phyloP scores from a whole-genome alignment of 2,329 filamentous ascomycete genomes.

The Cytospora schulzeri region DNA sequence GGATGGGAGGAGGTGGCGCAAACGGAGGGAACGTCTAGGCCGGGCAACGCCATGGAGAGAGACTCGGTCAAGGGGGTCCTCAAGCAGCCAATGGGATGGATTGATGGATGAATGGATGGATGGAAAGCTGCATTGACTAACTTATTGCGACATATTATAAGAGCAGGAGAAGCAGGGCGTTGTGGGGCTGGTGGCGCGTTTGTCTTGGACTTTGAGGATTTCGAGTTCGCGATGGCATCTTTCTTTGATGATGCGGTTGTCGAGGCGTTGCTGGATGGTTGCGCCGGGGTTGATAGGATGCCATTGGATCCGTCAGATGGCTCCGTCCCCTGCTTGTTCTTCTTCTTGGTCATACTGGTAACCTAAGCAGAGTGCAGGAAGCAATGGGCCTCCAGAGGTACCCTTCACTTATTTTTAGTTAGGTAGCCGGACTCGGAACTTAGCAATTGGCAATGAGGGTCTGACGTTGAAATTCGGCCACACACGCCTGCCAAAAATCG shows the following conservation, averaged over 20 bases:
- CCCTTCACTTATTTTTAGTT: no score
- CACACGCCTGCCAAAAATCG: slow-evolving; percentile 4
- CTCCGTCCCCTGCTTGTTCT: slow-evolving; percentile 42
- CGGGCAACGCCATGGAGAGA: background rate
- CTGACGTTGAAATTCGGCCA: slow-evolving; percentile 1
- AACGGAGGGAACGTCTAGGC: background rate
- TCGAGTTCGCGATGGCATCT: slow-evolving; percentile 11
- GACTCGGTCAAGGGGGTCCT: background rate
- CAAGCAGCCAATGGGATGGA: background rate
- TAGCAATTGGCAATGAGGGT: background rate
- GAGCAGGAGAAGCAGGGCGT: slow-evolving; percentile 48
- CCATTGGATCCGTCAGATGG: slow-evolving; percentile 35
- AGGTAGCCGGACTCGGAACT: background rate
- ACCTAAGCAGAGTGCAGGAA: background rate
- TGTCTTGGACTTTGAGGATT: slow-evolving; percentile 30
- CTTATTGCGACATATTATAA: slow-evolving; percentile 70
- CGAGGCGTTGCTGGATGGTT: background rate
- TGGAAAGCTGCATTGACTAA: slow-evolving; percentile 44
- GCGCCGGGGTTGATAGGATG: slow-evolving; percentile 24
- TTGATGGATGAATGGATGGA: slow-evolving; percentile 2
- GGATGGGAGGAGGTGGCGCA: slow-evolving; percentile 25
- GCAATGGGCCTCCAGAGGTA: background rate
- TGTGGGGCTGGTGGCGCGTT: slow-evolving; percentile 27
- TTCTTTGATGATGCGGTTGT: background rate
- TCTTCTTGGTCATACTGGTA: slow-evolving; percentile 49